Evolutionary conservation across 108 stramenopile genomes (phyloP).

Genomic region (Skeletonema menzelii): DNA sequence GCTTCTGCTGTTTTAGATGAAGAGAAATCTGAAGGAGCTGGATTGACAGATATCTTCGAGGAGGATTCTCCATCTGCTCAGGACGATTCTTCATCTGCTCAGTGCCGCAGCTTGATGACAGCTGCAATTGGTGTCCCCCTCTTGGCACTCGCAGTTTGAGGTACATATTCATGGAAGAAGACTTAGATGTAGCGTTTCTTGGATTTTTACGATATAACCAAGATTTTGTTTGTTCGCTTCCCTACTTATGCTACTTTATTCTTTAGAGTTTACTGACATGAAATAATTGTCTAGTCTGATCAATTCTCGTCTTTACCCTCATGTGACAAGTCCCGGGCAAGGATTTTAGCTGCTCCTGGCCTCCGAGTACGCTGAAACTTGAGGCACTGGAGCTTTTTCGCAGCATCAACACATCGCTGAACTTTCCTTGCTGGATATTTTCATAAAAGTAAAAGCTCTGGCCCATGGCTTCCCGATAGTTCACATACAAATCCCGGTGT

Average conservation of each 20-base stretch:
- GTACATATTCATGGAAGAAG: too few relatives aligned
- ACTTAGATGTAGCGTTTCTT: too few relatives aligned
- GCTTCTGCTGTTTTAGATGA: not conserved
- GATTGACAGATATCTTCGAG: not conserved
- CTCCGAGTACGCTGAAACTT: constrained; percentile 29
- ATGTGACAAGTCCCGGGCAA: not conserved
- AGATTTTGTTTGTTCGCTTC: not conserved
- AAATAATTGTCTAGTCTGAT: not conserved
- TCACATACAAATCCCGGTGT: too few relatives aligned
- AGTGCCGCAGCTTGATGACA: constrained; percentile 30
- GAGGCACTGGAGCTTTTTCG: constrained; percentile 46
- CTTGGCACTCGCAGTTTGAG: too few relatives aligned
- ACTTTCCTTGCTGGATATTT: constrained; percentile 43
- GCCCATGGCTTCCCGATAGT: constrained; percentile 20
- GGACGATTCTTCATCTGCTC: constrained; percentile 8
- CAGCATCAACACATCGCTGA: constrained; percentile 50
- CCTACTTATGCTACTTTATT: too few relatives aligned
- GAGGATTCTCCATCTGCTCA: too few relatives aligned
- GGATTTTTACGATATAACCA: not conserved
- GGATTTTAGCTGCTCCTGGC: constrained; percentile 31
- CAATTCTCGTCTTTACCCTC: not conserved
- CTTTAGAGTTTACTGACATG: too few relatives aligned
- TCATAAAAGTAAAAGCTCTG: constrained; percentile 28
- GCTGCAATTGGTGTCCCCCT: constrained; percentile 9
- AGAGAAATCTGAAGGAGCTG: not conserved